Evolutionary conservation across 352 stramenopile genomes (phyloP), one percentile per base, ranked within the genome.

Genomic region (Phytophthora nicotianae): DNA sequence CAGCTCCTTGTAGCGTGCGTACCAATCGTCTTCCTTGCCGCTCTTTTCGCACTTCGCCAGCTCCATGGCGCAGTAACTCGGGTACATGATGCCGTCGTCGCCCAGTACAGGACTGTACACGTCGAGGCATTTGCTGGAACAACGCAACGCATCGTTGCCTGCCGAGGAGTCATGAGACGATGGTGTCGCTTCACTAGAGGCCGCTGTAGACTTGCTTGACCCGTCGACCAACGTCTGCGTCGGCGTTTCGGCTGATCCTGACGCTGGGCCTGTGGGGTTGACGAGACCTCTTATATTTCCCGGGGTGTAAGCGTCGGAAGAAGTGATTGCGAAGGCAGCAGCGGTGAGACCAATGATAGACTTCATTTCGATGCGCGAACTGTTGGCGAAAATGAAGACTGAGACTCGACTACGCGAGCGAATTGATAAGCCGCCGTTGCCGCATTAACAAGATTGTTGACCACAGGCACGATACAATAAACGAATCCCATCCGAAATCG

Each of bases 1-100:
- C 4, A 53, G 17, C n/a, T 19, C 2, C 17, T 42, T 26, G 19
- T 53, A 53, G 26, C 47, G 26, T 53, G 17, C 27, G 16, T 42
- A n/a, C 32, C 32, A 38, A 13, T n/a, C 32, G n/a, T 53, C 47
- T 10, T 35, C 23, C 16, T 53, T 29, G 27, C 10, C 47, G 7
- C 27, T 42, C n/a, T 29, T 27, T 24, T n/a, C 9, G 26, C 46
- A 52, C 27, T 41, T 52, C n/a, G 46, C 32, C 47, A 41, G 9
- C 17, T 5, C n/a, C 47, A 53, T 53, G 27, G 27, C n/a, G 27
- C 47, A 53, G 1, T n/a, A 3, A 26, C 13, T 27, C 47, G 27
- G 47, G 27, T 53, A 27, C 27, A 29, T 19, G 27, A 41, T 27
- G 9, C 45, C 45, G 17, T 53, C 46, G 14, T 26, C 46, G 7